phyloP scores from a whole-genome alignment of 495 filamentous ascomycete genomes.

The Neurospora sp. region DNA sequence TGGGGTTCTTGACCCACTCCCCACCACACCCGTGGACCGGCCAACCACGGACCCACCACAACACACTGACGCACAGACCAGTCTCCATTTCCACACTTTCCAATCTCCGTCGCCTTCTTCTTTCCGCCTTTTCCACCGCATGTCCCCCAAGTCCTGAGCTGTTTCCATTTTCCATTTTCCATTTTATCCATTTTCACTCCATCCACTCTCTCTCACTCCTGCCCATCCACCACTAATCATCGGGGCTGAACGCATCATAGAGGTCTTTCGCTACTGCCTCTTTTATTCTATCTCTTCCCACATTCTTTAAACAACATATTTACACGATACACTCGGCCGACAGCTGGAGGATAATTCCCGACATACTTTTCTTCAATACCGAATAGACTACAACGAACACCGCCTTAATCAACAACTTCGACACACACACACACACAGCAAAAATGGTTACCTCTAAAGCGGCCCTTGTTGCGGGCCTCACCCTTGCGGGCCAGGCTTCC shows the following conservation, averaged over 20 bases:
- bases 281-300: background rate
- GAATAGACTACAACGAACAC: background rate
- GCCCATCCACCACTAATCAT: background rate
- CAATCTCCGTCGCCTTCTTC: background rate
- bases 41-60: background rate
- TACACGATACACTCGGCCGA: background rate
- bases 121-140: background rate
- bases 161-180: background rate
- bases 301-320: background rate
- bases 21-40: background rate
- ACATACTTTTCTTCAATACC: background rate
- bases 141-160: background rate
- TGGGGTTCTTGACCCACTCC: background rate
- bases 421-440: slow-evolving; percentile 1
- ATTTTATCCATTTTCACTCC: background rate
- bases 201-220: background rate
- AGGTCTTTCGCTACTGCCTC: background rate
- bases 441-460: slow-evolving; percentile 36
- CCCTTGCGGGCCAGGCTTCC: slow-evolving; percentile 41
- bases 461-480: slow-evolving; percentile 29
- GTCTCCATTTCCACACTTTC: background rate
- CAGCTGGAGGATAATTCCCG: background rate
- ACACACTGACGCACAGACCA: background rate
- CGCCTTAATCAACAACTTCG: background rate
- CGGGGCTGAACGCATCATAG: background rate